These are phyloP conservation scores for Boletus insuetus DNA, from an alignment of 768 basidiomycete genomes.

Conservation along the genomic window DNA sequence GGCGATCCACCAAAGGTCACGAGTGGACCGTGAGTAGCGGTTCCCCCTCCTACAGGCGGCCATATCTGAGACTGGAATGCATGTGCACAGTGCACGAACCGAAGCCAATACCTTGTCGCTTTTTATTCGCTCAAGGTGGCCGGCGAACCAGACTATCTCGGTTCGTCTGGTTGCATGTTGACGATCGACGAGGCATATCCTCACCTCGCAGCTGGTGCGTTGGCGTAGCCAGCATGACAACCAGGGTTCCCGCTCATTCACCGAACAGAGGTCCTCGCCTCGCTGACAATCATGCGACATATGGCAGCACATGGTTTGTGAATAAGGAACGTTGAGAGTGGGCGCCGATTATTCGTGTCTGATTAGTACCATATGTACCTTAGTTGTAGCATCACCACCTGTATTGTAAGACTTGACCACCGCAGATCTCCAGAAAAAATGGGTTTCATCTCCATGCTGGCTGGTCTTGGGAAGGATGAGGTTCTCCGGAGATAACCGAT, in stretches of 20 bases:
- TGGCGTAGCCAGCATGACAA: not conserved
- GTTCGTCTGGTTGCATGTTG: constrained; percentile 60
- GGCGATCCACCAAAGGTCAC: constrained; percentile 43
- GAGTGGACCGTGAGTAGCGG: constrained; percentile 60
- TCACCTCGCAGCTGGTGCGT: constrained; percentile 54
- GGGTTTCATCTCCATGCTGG: constrained; percentile 1
- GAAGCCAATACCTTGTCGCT: constrained; percentile 50
- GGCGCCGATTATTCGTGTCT: not conserved
- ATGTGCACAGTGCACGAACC: constrained; percentile 50
- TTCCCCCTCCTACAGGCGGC: not conserved
- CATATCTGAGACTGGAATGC: not conserved
- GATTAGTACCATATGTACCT: constrained; percentile 9
- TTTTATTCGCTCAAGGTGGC: constrained; percentile 56
- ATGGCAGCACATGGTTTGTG: constrained; percentile 48
- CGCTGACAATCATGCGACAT: constrained; percentile 63
- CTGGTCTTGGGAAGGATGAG: not conserved
- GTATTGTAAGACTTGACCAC: constrained; percentile 10
- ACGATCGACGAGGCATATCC: constrained; percentile 61
- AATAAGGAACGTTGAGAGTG: constrained; percentile 2
- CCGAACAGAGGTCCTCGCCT: constrained; percentile 54
- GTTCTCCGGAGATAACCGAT: constrained; percentile 8
- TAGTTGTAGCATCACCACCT: constrained; percentile 7
- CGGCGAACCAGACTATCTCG: constrained; percentile 51
- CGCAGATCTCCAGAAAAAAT: not conserved
- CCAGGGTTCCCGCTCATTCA: constrained; percentile 11